Percentiles rank a stretch among this genome's conserved stretches.
These are phyloP conservation scores for Aspergillus affinis DNA, from an alignment of 495 filamentous ascomycete genomes.

Conservation along the genomic window DNA sequence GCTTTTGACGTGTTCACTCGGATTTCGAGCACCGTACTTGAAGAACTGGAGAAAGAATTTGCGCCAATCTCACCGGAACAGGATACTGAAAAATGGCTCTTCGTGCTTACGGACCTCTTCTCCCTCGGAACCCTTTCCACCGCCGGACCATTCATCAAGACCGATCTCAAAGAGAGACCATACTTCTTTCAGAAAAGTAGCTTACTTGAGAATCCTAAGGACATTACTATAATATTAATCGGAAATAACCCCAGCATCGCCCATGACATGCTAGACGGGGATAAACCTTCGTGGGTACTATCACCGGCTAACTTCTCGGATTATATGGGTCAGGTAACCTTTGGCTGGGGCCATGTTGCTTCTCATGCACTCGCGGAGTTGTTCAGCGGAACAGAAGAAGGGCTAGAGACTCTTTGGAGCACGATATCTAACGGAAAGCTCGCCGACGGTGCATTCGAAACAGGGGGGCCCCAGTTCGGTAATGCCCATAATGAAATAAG, in stretches of 20 bases:
- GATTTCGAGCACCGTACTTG: conserved; percentile 10
- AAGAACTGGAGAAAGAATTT: conserved; percentile 30
- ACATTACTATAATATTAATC: no score
- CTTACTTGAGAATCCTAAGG: no score
- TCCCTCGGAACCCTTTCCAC: conserved; percentile 20
- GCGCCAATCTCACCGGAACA: conserved; percentile 25
- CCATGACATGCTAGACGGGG: no score
- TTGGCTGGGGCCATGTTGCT: conserved; percentile 19
- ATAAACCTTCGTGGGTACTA: no score
- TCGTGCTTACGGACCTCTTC: conserved; percentile 25
- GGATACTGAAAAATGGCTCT: conserved; percentile 20
- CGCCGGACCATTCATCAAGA: conserved; percentile 27
- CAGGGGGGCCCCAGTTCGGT: no score
- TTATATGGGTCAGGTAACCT: conserved; percentile 22
- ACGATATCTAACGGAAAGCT: conserved; percentile 30
- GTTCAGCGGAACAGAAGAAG: conserved; percentile 17
- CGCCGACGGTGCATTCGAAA: background rate
- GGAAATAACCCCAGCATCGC: no score
- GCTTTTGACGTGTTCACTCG: background rate
- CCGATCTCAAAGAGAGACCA: no score
- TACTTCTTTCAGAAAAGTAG: no score
- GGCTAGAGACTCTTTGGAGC: conserved; percentile 13
- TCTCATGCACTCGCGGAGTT: conserved; percentile 3
- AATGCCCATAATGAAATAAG: background rate
- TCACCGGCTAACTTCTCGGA: conserved; percentile 22